Percentiles rank a stretch among this genome's conserved stretches.
phyloP scores from a whole-genome alignment of 225 moss, liverwort and hornwort species.

The Anthoceros angustus region DNA sequence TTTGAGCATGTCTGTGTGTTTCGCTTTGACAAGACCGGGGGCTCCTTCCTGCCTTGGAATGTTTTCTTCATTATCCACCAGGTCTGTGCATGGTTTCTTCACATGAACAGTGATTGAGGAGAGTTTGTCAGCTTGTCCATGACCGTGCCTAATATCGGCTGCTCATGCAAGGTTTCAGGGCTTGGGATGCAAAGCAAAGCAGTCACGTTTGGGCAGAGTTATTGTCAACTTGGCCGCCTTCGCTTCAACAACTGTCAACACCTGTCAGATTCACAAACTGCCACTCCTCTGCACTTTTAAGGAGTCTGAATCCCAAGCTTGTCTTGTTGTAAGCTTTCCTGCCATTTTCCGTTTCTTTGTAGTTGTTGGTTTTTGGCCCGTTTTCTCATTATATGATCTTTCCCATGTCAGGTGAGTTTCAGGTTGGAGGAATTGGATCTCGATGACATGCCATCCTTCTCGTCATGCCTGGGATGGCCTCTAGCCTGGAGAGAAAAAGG shows the following conservation, averaged over 20 bases:
- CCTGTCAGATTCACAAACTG: slow-evolving; percentile 8
- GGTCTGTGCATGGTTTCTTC: too few relatives aligned
- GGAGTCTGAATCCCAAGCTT: slow-evolving; percentile 20
- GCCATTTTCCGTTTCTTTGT: too few relatives aligned
- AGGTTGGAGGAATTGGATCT: slow-evolving; percentile 69
- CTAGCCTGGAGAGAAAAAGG: slow-evolving; percentile 62
- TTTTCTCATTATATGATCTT: too few relatives aligned
- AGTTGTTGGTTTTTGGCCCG: too few relatives aligned
- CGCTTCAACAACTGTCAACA: slow-evolving; percentile 10
- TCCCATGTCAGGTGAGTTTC: slow-evolving; percentile 38
- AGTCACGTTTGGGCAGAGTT: slow-evolving; percentile 16
- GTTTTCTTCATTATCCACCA: slow-evolving; percentile 62
- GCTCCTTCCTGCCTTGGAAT: slow-evolving; percentile 60
- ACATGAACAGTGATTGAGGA: too few relatives aligned
- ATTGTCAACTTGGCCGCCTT: slow-evolving; percentile 21
- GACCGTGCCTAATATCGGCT: too few relatives aligned
- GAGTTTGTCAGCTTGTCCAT: too few relatives aligned
- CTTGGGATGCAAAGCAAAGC: slow-evolving; percentile 14
- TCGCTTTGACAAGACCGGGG: slow-evolving; percentile 41
- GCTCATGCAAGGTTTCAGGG: background rate
- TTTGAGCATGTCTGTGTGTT: slow-evolving; percentile 72
- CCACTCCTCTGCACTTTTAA: slow-evolving; percentile 21
- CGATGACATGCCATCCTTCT: slow-evolving; percentile 72
- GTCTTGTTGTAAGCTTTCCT: slow-evolving; percentile 24
- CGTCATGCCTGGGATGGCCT: slow-evolving; percentile 81